These are phyloP conservation scores for Ogataea philodendri DNA, from an alignment of 805 yeast species.

Conservation along the genomic window DNA sequence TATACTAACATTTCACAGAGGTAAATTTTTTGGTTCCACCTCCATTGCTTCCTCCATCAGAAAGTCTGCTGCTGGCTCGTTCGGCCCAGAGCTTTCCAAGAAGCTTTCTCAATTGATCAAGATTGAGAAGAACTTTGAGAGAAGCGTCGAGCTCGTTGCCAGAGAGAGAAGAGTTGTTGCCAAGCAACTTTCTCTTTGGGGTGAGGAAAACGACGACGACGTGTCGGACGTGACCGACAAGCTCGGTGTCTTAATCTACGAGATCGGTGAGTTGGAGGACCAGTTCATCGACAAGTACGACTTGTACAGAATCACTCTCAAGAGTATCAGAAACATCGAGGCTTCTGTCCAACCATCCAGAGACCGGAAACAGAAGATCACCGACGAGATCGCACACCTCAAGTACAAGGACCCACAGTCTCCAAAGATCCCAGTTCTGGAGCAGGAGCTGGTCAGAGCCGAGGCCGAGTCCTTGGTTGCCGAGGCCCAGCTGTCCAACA, in stretches of 20 bases:
- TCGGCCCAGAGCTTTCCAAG: slow-evolving; percentile 93
- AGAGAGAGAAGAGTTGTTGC: slow-evolving; percentile 95
- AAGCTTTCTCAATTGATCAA: slow-evolving; percentile 89
- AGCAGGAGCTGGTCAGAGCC: slow-evolving; percentile 98
- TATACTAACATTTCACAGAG: slow-evolving; percentile 19
- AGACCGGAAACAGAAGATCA: slow-evolving; percentile 95
- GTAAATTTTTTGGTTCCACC: slow-evolving; percentile 71
- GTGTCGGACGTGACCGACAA: slow-evolving; percentile 96
- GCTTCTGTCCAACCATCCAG: slow-evolving; percentile 97
- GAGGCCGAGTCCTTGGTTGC: slow-evolving; percentile 99
- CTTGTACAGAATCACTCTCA: slow-evolving; percentile 93
- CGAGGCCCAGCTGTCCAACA: slow-evolving; percentile 97
- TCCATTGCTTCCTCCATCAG: slow-evolving; percentile 69
- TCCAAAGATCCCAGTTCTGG: slow-evolving; percentile 90
- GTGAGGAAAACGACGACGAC: slow-evolving; percentile 96
- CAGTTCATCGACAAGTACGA: slow-evolving; percentile 98
- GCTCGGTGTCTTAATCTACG: slow-evolving; percentile 92
- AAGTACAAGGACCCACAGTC: slow-evolving; percentile 98
- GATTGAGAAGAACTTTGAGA: slow-evolving; percentile 94
- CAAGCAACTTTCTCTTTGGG: slow-evolving; percentile 96
- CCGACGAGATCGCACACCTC: slow-evolving; percentile 95
- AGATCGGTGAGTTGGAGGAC: slow-evolving; percentile 97
- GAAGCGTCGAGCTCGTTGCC: slow-evolving; percentile 89
- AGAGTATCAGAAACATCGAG: slow-evolving; percentile 93
- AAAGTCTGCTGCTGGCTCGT: slow-evolving; percentile 82